Evolutionary conservation across 208 protist genomes (phyloP), one percentile per base, ranked within the genome.

Genomic region (Borovskyia barvae): DNA sequence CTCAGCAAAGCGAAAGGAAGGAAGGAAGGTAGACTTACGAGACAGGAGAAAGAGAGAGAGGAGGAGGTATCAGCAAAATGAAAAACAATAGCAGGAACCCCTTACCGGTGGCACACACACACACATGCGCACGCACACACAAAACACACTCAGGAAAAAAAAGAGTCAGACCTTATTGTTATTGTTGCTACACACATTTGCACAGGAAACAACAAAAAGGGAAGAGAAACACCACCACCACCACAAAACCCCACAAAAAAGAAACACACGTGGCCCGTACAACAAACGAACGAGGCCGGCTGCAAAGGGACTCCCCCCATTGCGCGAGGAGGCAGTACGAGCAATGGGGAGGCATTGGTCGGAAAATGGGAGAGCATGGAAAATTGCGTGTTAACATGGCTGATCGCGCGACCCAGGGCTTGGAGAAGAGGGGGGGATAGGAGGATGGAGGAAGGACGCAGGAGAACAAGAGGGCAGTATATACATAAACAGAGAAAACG

Each of bases 21-120:
- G 9, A 14, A 14, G 9, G 7, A 39, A 39, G 9, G 14, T 35
- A 12, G 33, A 12, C 24, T 37, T n/a, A 11, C 46, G 25, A n/a
- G 22, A 19, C n/a, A n/a, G 33, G 56, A 29, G 28, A 43, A 47
- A 53, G 22, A 57, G 51, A 62, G 46, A 69, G 12, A 69, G 8
- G 36, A 26, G 58, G 2, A 8, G 24, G 24, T 50, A 53, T 30
- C 26, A 54, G 3, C 2, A 35, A 4, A 52, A 4, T 5, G 5
- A 45, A 49, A 50, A 30, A 50, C 24, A 32, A 22, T 2, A 15
- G 32, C 15, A 28, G 50, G 15, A 48, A 59, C 5, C 15, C 4
- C 17, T 22, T 41, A 7, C 35, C 9, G n/a, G 26, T 56, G 35
- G 41, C 19, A 47, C 6, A 47, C 6, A 47, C 11, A 47, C 6